Evolutionary conservation across 176 grass and related monocot species (phyloP).

Genomic region (Eleusine coracana): DNA sequence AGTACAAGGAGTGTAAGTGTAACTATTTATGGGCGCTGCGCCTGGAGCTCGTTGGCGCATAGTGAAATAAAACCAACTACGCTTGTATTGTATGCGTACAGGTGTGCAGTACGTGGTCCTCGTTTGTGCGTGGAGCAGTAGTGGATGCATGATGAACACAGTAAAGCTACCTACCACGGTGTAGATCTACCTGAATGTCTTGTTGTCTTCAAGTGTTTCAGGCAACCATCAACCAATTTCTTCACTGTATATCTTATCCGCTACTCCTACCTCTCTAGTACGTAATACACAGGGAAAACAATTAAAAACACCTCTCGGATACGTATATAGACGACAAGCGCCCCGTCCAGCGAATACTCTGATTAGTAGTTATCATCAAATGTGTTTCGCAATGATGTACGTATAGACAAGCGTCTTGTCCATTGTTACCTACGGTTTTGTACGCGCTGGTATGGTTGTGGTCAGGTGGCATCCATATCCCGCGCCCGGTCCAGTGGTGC

Average conservation of each 20-base stretch:
- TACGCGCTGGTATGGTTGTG: not conserved
- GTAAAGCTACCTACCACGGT: not conserved
- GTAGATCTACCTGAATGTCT: not conserved
- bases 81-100: not conserved
- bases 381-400: not conserved
- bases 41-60: not conserved
- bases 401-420: not conserved
- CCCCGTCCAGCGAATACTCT: too few species aligned
- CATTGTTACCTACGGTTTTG: not conserved
- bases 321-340: too few species aligned
- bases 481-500: not conserved
- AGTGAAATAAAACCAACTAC: not conserved
- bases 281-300: too few species aligned
- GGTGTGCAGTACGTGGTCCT: conserved; percentile 13
- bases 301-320: too few species aligned
- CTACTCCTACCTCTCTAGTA: too few species aligned
- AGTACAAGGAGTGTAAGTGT: not conserved
- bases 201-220: too few species aligned
- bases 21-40: not conserved
- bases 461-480: not conserved
- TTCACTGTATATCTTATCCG: not conserved
- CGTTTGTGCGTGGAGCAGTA: too few species aligned
- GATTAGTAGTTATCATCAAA: not conserved
- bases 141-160: not conserved
- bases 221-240: too few species aligned